Conservation (phyloP, 805 yeast species). For the Kockiozyma suomiensis region DNA sequence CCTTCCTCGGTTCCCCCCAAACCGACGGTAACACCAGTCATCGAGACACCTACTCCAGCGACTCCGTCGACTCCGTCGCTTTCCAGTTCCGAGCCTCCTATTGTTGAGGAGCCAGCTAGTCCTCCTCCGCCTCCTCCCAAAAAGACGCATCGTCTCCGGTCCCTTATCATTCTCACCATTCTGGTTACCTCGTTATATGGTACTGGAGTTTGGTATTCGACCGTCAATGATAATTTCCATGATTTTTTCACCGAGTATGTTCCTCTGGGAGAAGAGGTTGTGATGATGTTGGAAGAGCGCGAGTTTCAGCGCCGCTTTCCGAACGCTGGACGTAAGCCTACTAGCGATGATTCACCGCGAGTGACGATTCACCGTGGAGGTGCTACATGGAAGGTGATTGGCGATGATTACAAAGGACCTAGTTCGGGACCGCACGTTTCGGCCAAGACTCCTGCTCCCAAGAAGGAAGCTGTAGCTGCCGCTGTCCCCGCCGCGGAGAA, state of each 20-base stretch:
- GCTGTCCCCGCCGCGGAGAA: slow-evolving; percentile 29
- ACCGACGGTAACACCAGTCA: slow-evolving; percentile 3
- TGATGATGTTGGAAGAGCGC: slow-evolving; percentile 53
- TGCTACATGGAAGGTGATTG: slow-evolving; percentile 32
- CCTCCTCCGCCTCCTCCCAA: slow-evolving; percentile 27
- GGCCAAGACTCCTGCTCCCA: slow-evolving; percentile 16
- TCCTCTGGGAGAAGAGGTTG: slow-evolving; percentile 62
- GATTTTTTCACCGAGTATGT: slow-evolving; percentile 64
- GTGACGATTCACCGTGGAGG: slow-evolving; percentile 35
- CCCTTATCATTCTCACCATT: slow-evolving; percentile 37
- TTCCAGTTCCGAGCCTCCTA: slow-evolving; percentile 15
- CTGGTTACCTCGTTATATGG: slow-evolving; percentile 50
- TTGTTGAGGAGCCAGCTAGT: slow-evolving; percentile 4
- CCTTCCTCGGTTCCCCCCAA: slow-evolving; percentile 27
- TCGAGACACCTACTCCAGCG: slow-evolving; percentile 28
- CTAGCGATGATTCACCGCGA: slow-evolving; percentile 17
- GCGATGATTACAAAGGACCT: slow-evolving; percentile 35
- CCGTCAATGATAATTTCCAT: slow-evolving; percentile 59
- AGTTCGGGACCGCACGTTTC: slow-evolving; percentile 30
- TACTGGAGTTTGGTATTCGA: slow-evolving; percentile 61
- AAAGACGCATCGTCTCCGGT: slow-evolving; percentile 41
- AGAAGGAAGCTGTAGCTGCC: slow-evolving; percentile 15
- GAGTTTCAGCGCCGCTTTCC: slow-evolving; percentile 40
- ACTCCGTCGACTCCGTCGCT: slow-evolving; percentile 32
- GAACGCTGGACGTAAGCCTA: slow-evolving; percentile 29